Evolutionary conservation across 192 early-diverging fungal species (phyloP).

Genomic region (Dispira simplex): DNA sequence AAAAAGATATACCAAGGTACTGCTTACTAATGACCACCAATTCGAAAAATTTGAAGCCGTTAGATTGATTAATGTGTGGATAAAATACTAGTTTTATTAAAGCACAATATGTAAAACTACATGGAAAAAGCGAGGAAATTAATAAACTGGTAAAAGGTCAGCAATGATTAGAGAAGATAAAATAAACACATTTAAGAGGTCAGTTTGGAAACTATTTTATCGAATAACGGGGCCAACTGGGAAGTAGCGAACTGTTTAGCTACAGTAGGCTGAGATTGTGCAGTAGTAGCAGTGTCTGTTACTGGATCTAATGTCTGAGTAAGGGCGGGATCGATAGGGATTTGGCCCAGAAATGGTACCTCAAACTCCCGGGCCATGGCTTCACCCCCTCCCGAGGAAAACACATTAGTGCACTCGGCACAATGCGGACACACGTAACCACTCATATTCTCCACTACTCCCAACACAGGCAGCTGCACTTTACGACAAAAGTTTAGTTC

Average conservation of each 20-base stretch:
- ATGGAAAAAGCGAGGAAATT: too few relatives aligned
- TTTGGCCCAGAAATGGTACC: slow-evolving; percentile 75
- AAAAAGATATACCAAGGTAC: too few relatives aligned
- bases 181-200: not conserved
- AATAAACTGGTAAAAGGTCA: too few relatives aligned
- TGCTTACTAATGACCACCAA: too few relatives aligned
- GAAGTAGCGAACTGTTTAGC: not conserved
- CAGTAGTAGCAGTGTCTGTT: not conserved
- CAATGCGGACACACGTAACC: slow-evolving; percentile 91
- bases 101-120: too few relatives aligned
- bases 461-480: slow-evolving; percentile 75
- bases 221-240: not conserved
- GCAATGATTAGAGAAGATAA: too few relatives aligned
- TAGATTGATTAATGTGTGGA: too few relatives aligned
- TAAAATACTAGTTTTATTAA: too few relatives aligned
- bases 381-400: slow-evolving; percentile 87
- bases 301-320: slow-evolving; percentile 38
- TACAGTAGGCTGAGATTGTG: not conserved
- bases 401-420: slow-evolving; percentile 68
- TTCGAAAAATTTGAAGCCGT: too few relatives aligned
- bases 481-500: slow-evolving; percentile 95
- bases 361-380: slow-evolving; percentile 74
- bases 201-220: not conserved
- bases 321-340: slow-evolving; percentile 81
- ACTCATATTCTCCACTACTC: slow-evolving; percentile 95